These are phyloP conservation scores for Globisporangium irregulare DNA, from an alignment of 352 stramenopile genomes.

Conservation along the genomic window DNA sequence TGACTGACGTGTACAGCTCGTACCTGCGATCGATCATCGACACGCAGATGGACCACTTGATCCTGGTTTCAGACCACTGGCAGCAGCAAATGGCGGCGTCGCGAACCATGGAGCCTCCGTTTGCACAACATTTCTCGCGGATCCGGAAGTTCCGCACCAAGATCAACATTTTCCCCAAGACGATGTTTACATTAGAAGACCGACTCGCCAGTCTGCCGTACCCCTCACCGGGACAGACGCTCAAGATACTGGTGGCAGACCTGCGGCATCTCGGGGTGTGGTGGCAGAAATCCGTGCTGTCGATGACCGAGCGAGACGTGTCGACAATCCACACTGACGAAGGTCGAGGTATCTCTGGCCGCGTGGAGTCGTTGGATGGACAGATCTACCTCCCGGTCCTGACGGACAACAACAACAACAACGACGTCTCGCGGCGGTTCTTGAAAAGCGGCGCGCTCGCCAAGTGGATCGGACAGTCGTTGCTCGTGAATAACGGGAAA, in stretches of 20 bases:
- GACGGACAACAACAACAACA: constrained; percentile 31
- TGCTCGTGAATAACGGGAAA: constrained; percentile 71
- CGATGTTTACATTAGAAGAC: constrained; percentile 50
- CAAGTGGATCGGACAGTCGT: constrained; percentile 53
- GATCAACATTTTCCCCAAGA: constrained; percentile 54
- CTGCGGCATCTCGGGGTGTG: constrained; percentile 47
- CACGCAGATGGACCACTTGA: constrained; percentile 53
- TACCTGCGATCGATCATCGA: constrained; percentile 53
- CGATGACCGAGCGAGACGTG: constrained; percentile 51
- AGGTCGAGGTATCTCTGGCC: constrained; percentile 32
- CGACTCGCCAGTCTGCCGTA: constrained; percentile 35
- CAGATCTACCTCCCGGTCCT: constrained; percentile 57
- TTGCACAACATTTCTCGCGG: constrained; percentile 42
- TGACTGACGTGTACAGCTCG: constrained; percentile 54
- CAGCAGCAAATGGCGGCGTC: constrained; percentile 40
- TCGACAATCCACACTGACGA: constrained; percentile 59
- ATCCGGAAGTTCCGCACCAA: constrained; percentile 61
- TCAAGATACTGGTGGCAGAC: constrained; percentile 59
- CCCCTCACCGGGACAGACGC: constrained; percentile 29
- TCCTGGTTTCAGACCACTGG: constrained; percentile 57
- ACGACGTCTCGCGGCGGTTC: constrained; percentile 38
- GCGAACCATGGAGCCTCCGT: constrained; percentile 17
- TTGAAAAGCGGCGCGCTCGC: constrained; percentile 31
- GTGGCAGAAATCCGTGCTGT: constrained; percentile 63
- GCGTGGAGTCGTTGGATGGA: constrained; percentile 59